Evolutionary conservation across 345 rosid genomes (phyloP).

Genomic region (Reutealis trisperma): DNA sequence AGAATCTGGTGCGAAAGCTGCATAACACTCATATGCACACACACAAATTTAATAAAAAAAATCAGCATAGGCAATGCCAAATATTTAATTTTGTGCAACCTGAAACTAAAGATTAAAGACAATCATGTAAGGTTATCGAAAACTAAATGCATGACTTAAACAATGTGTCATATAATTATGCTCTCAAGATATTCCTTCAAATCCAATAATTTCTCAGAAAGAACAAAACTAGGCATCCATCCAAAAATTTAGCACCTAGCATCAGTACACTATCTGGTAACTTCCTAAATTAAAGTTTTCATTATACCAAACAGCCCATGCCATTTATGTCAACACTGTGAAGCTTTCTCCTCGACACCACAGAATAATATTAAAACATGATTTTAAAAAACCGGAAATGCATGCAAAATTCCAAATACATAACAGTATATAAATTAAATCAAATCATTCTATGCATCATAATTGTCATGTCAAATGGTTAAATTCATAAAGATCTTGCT

Average conservation of each 20-base stretch:
- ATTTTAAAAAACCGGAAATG: not conserved
- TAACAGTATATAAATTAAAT: too few species aligned
- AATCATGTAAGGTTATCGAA: not conserved
- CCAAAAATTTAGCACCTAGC: not conserved
- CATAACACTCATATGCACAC: conserved; percentile 9
- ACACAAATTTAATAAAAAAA: not conserved
- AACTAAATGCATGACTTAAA: not conserved
- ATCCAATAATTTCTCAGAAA: not conserved
- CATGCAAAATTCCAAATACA: not conserved
- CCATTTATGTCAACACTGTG: not conserved
- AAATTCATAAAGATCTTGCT: conserved; percentile 15
- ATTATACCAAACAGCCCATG: not conserved
- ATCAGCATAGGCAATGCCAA: not conserved
- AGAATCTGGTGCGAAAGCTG: conserved; percentile 3
- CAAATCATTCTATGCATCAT: not conserved
- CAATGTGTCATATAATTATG: not conserved
- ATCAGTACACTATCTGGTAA: not conserved
- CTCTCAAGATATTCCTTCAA: not conserved
- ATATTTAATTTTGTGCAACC: not conserved
- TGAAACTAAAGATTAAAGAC: not conserved
- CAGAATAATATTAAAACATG: not conserved
- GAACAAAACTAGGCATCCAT: not conserved
- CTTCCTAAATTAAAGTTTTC: not conserved
- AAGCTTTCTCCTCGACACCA: not conserved
- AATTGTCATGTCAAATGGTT: not conserved